Evolutionary conservation across 2,329 filamentous ascomycete species (phyloP).

Genomic region (Scolecobasidium constrictum): DNA sequence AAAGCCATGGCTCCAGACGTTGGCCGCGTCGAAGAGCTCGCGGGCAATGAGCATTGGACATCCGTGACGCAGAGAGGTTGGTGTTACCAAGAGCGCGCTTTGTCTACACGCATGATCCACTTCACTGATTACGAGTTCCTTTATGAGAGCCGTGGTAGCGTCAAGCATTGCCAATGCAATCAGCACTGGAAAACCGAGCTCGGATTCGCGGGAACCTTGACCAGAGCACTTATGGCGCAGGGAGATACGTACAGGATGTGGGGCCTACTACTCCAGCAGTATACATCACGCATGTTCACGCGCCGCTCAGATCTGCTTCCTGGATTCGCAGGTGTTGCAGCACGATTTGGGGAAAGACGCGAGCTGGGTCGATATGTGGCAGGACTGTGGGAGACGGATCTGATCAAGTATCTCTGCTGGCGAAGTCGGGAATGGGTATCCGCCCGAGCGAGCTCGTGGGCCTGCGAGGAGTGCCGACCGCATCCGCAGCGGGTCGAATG

Average conservation of each 20-base stretch:
- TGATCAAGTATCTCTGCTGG: not conserved
- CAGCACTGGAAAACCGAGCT: not conserved
- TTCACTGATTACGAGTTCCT: conserved; percentile 1
- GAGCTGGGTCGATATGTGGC: not conserved
- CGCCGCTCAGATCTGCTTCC: not conserved
- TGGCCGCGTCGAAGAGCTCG: too few species aligned
- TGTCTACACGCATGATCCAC: not conserved
- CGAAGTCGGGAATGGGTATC: too few species aligned
- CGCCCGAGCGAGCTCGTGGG: too few species aligned
- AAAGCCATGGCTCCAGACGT: too few species aligned
- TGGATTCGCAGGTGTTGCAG: not conserved
- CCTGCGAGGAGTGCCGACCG: not conserved
- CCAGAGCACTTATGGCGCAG: not conserved
- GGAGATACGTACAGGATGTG: not conserved
- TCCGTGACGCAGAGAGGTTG: not conserved
- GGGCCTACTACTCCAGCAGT: not conserved
- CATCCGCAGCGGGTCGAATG: not conserved
- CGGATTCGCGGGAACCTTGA: not conserved
- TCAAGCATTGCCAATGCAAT: not conserved
- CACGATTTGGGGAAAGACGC: not conserved
- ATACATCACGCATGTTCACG: not conserved
- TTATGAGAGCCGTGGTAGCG: not conserved
- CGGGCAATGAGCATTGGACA: too few species aligned
- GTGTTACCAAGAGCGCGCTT: not conserved
- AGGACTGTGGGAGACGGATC: not conserved